Evolutionary conservation across 2,329 filamentous ascomycete species (phyloP), one percentile per base, ranked within the genome.

Genomic region (Triangularia setosa): DNA sequence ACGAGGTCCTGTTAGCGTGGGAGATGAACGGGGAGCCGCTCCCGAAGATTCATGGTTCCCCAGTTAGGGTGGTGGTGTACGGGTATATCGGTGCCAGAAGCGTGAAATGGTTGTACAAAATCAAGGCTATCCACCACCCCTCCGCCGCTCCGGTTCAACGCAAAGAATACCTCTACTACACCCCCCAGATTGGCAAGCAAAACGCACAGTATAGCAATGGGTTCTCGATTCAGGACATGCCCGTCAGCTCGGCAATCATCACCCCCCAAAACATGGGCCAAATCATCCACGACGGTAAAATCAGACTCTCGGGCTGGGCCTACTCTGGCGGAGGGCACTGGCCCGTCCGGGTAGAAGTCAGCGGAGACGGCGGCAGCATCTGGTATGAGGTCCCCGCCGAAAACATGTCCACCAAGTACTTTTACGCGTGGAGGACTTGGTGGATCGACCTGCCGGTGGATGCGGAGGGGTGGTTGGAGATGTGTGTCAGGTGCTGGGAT

Each of bases 181-280:
- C 83, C 1, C 86, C 86, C 11, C 88, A 91, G 72, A 77, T 87
- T 0, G 88, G 87, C 11, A 90, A 90, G 75, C 86, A 90, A 69
- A 90, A 90, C 66, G 78, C 81, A 11, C 78, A 76, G 8, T 82
- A 84, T 68, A 84, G 78, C 16, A 84, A 86, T 55, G 87, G 86
- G 0, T 87, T 88, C 66, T 84, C 83, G 67, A 90, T 89, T 69
- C 88, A 91, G 70, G 88, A 90, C 35, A 91, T 90, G 87, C 88
- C 88, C 0, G 87, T 90, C 3, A 84, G 82, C 56, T 84, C 81
- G 16, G 88, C 87, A 21, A 89, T 90, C 69, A 90, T 90, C 84
- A 78, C 82, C 0, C 88, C 88, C 0, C 78, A 79, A 76, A 81
- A 82, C 21, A 87, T 86, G 69, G 81, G 87, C n/a, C 81, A 84